Base-by-base conservation (phyloP, 331 rosid genomes). In the Spiraea crenata region DNA sequence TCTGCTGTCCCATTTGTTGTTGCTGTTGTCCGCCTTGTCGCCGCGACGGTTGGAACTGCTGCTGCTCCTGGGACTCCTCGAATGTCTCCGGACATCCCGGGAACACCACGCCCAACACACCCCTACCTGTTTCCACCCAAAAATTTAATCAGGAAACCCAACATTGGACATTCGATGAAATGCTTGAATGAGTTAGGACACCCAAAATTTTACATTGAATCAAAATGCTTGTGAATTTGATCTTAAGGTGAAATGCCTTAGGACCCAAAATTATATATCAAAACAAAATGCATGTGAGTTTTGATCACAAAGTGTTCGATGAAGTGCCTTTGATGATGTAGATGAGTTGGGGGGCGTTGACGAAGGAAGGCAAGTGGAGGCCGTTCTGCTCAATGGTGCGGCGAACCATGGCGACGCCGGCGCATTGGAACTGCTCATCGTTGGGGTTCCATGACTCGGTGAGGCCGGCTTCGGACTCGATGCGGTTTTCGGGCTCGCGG, bases 301-400 rank as follows among this genome's bases (percentile, higher is more conserved):
- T 46, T 20, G 52, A 13, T 5, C 5, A n/a, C 19, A 46, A 13
- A 25, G 57, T 51, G 57, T 51, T 15, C 9, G 5, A 56, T 31
- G 13, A 31, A 11, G 1, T 54, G 71, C 96, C 96, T 80, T 72
- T 62, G 7, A 44, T 19, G 11, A 85, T 46, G 70, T 77, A 44
- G 54, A 83, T 47, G 75, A 86, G 74, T 3, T 74, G 76, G 3
- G 92, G 82, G 35, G 80, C 60, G 5, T 72, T 86, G n/a, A 75
- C 7, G 85, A 74, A 89, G 0, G 88, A 82, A 41, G 98, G 96
- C 77, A 89, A 70, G 78, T 79, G 90, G n/a, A 92, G 90, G 63
- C 90, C 92, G 14, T 82, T 64, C n/a, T 71, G 82, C 5, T 83
- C 59, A 6, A 92, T 51, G 49, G 82, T 86, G 51, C 64, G 51